A percentile compares a stretch with the other conserved stretches of the same genome.
Evolutionary conservation across 495 filamentous ascomycete species (phyloP).

Genomic region (Venustampulla echinocandica): DNA sequence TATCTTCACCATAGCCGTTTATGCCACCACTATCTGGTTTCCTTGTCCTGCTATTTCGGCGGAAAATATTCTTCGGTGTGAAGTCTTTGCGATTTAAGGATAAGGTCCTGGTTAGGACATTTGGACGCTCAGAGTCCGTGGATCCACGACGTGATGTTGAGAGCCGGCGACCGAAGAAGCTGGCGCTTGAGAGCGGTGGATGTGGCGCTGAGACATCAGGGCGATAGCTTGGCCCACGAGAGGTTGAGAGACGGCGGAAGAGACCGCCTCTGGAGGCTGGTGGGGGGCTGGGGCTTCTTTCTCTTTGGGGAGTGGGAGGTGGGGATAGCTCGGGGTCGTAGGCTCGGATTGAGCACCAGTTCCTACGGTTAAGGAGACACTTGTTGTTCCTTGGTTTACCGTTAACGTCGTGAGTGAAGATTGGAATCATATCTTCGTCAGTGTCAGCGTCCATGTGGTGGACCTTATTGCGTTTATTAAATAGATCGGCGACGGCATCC

Average conservation of each 20-base stretch:
- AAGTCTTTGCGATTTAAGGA: constrained; percentile 54
- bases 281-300: constrained; percentile 28
- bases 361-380: constrained; percentile 77
- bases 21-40: constrained; percentile 39
- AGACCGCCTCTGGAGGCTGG: constrained; percentile 11
- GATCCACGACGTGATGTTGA: constrained; percentile 21
- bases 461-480: constrained; percentile 89
- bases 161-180: constrained; percentile 22
- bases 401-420: constrained; percentile 83
- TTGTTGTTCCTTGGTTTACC: constrained; percentile 86
- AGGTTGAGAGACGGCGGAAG: constrained; percentile 20
- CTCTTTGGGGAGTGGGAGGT: constrained; percentile 49
- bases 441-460: constrained; percentile 82
- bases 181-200: constrained; percentile 13
- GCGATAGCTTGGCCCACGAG: constrained; percentile 21
- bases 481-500: constrained; percentile 77
- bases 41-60: constrained; percentile 42
- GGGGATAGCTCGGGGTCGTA: constrained; percentile 73
- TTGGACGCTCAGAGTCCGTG: constrained; percentile 38
- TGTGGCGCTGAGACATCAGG: constrained; percentile 14
- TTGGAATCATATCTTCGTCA: constrained; percentile 90
- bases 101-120: constrained; percentile 47
- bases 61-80: constrained; percentile 42
- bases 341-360: constrained; percentile 82
- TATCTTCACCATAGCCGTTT: constrained; percentile 33